A percentile compares a stretch with the other conserved stretches of the same genome.
Evolutionary conservation across 225 moss, liverwort and hornwort species (phyloP).

Genomic region (Straminergon stramineum): DNA sequence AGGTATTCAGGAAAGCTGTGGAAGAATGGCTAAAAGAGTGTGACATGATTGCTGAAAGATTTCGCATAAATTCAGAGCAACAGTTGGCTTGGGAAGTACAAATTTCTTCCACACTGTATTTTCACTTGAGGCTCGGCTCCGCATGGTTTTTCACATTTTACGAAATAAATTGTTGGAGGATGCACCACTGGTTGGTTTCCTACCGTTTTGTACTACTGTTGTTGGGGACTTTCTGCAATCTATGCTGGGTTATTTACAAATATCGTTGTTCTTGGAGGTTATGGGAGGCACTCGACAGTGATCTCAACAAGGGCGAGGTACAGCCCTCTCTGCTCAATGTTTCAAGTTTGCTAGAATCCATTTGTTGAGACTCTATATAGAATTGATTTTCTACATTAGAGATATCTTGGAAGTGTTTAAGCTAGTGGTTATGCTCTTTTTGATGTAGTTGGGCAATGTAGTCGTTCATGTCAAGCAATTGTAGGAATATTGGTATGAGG

Average conservation of each 20-base stretch:
- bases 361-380: not conserved
- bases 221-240: not conserved
- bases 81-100: rapidly evolving
- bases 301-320: rapidly evolving
- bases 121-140: too few species aligned
- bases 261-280: not conserved
- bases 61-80: too few species aligned
- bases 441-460: too few species aligned
- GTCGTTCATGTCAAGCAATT: not conserved
- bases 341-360: not conserved
- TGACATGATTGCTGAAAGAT: not conserved
- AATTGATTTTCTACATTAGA: not conserved
- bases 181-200: too few species aligned
- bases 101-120: too few species aligned
- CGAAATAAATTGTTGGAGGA: too few species aligned
- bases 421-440: not conserved
- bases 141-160: too few species aligned
- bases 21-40: not conserved
- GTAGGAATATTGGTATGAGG: not conserved
- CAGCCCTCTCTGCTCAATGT: not conserved
- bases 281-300: rapidly evolving
- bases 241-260: too few species aligned
- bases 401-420: not conserved
- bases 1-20: not conserved
- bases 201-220: too few species aligned